These are phyloP conservation scores for Reutealis trisperma DNA, from an alignment of 345 rosid species.

Conservation along the genomic window DNA sequence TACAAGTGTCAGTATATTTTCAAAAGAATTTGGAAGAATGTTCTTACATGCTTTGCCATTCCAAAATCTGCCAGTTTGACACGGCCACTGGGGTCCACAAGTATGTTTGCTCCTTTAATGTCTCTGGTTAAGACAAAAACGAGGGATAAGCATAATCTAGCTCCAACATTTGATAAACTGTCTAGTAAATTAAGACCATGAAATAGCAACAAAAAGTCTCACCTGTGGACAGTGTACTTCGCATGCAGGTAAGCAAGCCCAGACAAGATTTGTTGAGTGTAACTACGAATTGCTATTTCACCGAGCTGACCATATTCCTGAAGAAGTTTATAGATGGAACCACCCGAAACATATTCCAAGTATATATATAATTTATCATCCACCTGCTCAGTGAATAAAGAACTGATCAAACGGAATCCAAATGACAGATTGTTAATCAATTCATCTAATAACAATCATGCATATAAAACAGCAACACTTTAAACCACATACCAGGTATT, in stretches of 20 bases:
- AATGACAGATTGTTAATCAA: background rate
- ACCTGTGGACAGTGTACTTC: slow-evolving; percentile 74
- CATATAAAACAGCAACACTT: background rate
- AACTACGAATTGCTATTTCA: slow-evolving; percentile 65
- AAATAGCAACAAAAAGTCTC: slow-evolving; percentile 3
- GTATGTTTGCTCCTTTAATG: slow-evolving; percentile 81
- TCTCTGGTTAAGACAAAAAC: slow-evolving; percentile 40
- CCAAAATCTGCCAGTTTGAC: slow-evolving; percentile 84
- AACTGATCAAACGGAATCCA: background rate
- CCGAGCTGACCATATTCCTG: slow-evolving; percentile 78
- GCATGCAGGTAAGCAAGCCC: slow-evolving; percentile 75
- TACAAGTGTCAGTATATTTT: background rate
- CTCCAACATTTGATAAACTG: background rate
- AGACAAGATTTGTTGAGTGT: slow-evolving; percentile 72
- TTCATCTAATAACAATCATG: background rate
- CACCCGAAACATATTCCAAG: slow-evolving; percentile 80
- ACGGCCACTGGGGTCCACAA: slow-evolving; percentile 74
- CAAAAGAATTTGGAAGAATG: slow-evolving; percentile 9
- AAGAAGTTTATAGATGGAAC: slow-evolving; percentile 76
- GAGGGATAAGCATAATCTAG: background rate
- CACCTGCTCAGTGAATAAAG: slow-evolving; percentile 41
- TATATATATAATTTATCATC: slow-evolving; percentile 67
- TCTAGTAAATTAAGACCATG: background rate
- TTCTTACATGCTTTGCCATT: slow-evolving; percentile 87
- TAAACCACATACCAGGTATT: too few relatives aligned